Base-by-base conservation (phyloP, 768 basidiomycete species). In the Podaxis sp. region DNA sequence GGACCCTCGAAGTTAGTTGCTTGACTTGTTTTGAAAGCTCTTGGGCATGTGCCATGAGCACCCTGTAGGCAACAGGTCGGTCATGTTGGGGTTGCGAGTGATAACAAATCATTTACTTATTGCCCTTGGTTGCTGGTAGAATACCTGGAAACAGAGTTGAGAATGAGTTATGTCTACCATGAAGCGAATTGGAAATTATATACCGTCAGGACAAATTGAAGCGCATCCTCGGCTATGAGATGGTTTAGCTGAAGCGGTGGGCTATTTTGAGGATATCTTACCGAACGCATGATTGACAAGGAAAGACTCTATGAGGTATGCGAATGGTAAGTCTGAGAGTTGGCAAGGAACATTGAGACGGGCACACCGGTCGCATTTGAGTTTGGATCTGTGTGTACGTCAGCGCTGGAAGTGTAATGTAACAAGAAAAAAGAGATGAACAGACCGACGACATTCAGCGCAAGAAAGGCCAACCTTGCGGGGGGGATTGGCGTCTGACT, bases 281-380 rank as follows among this genome's bases (percentile, higher is more conserved):
- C 76, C 77, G 72, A 27, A 82, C 70, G 66, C 83, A 84, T 40
- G 83, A 80, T 66, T 81, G 79, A 64, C 82, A 84, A 21, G 82
- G 83, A 68, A 84, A 81, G 21, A 70, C 70, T 28, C 80, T 83
- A 66, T n/a, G 42, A 61, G 23, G 18, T 25, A 37, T 21, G 18
- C 13, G 61, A 21, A 35, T 23, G 37, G n/a, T 23, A 25, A 42
- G 42, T 42, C 32, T 32, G 36, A 36, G 36, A 16, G 23, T 37
- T 18, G 40, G 28, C 44, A 18, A 37, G 11, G 18, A 42, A 57
- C 21, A 18, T 58, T 28, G 10, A 16, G 4, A 44, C 4, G 37
- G 7, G 55, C 69, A 35, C 47, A 76, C 70, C 83, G 74, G 66
- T 83, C 82, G 63, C 83, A 84, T 68, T 80, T 83, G 46, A 84